Conservation (phyloP, 768 basidiomycete genomes). For the Pleurotus djamor region DNA sequence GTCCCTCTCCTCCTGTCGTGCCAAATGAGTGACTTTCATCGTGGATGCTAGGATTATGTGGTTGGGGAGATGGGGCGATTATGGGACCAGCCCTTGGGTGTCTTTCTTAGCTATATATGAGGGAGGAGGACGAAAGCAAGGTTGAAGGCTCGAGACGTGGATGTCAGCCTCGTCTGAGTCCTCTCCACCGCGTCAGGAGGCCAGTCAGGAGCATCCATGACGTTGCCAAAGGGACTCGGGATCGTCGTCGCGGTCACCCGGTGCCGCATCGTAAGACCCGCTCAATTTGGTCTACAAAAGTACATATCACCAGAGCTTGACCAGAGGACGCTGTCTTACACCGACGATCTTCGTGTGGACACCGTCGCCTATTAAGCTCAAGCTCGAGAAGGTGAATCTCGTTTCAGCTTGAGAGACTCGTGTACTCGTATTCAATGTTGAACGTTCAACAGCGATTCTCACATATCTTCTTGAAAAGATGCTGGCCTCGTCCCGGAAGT, state of each 20-base stretch:
- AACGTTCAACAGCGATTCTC: too few species aligned
- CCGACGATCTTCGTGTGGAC: too few species aligned
- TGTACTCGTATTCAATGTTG: too few species aligned
- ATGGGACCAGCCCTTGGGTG: neutral
- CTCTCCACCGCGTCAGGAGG: neutral
- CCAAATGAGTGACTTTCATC: neutral
- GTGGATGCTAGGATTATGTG: neutral
- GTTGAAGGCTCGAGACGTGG: neutral
- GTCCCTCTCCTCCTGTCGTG: neutral
- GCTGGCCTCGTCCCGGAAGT: too few species aligned
- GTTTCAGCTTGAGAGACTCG: too few species aligned
- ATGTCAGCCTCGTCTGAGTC: neutral
- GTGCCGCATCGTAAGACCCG: neutral
- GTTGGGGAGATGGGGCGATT: neutral
- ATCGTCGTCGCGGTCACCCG: neutral
- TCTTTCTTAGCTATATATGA: neutral
- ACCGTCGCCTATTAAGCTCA: too few species aligned
- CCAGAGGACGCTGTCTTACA: too few species aligned
- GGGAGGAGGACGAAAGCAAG: neutral
- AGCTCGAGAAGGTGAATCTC: too few species aligned
- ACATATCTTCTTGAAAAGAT: too few species aligned
- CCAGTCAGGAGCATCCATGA: neutral
- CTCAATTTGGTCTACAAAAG: too few species aligned
- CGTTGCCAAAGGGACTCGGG: neutral
- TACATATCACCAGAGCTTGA: too few species aligned